phyloP scores from a whole-genome alignment of 805 yeast genomes.

The Starmera amethionina region DNA sequence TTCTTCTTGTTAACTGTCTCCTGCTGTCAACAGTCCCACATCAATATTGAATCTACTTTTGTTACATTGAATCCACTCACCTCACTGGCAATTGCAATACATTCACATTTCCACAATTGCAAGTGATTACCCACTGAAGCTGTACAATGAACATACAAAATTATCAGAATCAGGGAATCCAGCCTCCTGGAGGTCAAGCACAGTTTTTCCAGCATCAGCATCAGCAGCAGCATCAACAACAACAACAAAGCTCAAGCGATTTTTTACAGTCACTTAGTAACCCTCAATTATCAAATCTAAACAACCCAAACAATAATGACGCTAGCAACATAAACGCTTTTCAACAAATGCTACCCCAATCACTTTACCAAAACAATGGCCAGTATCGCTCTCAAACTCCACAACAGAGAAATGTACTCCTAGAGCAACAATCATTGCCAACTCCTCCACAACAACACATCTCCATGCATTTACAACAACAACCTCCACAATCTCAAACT shows the following conservation, averaged over 20 bases:
- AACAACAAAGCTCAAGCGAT: slow-evolving; percentile 15
- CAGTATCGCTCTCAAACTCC: slow-evolving; percentile 25
- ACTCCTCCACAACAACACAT: slow-evolving; percentile 3
- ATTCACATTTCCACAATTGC: too few relatives aligned
- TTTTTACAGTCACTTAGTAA: slow-evolving; percentile 12
- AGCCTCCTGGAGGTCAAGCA: slow-evolving; percentile 14
- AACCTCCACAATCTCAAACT: slow-evolving; percentile 9
- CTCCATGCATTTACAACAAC: not conserved
- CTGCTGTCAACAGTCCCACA: too few relatives aligned
- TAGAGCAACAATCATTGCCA: not conserved
- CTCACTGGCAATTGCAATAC: too few relatives aligned
- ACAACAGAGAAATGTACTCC: slow-evolving; percentile 12
- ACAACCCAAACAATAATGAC: slow-evolving; percentile 10
- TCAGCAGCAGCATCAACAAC: slow-evolving; percentile 11
- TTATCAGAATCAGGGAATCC: slow-evolving; percentile 14
- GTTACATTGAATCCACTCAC: too few relatives aligned
- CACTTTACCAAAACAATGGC: slow-evolving; percentile 25
- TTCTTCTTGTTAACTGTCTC: too few relatives aligned
- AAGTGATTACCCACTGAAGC: too few relatives aligned
- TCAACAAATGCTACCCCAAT: slow-evolving; percentile 26
- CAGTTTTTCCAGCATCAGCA: slow-evolving; percentile 11
- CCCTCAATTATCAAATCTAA: not conserved
- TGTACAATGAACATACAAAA: slow-evolving; percentile 14
- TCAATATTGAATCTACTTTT: too few relatives aligned
- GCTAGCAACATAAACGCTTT: slow-evolving; percentile 20